Conservation (phyloP, 2,329 filamentous ascomycete species). For the Microdochium trichocladiopsis region DNA sequence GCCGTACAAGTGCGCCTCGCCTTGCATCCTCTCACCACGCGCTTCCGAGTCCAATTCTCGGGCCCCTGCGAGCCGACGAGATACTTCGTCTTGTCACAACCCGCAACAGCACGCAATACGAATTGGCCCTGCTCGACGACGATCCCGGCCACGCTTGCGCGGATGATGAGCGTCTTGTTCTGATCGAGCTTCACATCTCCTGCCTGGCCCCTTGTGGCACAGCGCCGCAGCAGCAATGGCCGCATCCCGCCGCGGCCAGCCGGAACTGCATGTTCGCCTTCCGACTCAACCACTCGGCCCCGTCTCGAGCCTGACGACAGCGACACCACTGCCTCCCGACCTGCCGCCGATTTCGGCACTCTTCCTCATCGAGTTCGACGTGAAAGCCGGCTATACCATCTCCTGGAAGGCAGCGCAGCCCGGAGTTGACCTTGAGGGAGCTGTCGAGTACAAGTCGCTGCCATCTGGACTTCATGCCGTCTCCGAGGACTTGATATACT, state of each 20-base stretch:
- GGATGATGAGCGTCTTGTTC: neutral
- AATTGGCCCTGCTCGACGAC: neutral
- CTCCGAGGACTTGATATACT: slow-evolving; percentile 84
- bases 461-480: slow-evolving; percentile 91
- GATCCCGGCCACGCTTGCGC: neutral
- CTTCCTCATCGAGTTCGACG: slow-evolving; percentile 87
- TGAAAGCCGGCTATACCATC: slow-evolving; percentile 86
- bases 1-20: neutral
- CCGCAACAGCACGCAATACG: too few relatives aligned
- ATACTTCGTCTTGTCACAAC: neutral
- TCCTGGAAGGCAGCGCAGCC: slow-evolving; percentile 73
- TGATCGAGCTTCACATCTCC: neutral
- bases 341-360: slow-evolving; percentile 65
- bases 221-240: slow-evolving; percentile 14
- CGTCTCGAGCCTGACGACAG: slow-evolving; percentile 14
- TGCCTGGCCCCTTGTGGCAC: neutral
- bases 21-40: neutral
- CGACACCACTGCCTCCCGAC: slow-evolving; percentile 26
- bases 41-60: too few relatives aligned
- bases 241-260: slow-evolving; percentile 23
- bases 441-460: slow-evolving; percentile 93
- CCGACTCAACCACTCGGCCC: slow-evolving; percentile 7
- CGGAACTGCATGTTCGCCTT: slow-evolving; percentile 22
- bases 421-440: slow-evolving; percentile 70
- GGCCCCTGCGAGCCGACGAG: neutral